Percentiles rank a stretch among this genome's conserved stretches.
Conservation (phyloP, 139 green algal species). For the Choricystis sp. region DNA sequence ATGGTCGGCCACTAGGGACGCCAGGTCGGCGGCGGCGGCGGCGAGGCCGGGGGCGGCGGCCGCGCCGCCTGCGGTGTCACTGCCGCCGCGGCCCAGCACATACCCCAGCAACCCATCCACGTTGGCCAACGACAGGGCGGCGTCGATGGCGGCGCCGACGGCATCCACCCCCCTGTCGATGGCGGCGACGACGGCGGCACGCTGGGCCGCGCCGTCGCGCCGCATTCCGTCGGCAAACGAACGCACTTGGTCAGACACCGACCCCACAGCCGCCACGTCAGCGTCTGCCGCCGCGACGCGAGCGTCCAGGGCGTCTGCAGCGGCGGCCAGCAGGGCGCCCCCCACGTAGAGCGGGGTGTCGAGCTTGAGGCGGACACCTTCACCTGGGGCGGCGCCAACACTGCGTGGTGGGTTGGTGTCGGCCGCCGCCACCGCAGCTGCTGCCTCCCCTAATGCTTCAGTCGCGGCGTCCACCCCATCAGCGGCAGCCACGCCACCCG, state of each 20-base stretch:
- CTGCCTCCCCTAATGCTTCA: neutral
- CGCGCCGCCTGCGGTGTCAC: neutral
- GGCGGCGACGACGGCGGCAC: conserved; percentile 1
- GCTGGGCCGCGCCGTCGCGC: conserved; percentile 48
- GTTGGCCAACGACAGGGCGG: conserved; percentile 52
- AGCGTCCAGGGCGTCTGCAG: conserved; percentile 28
- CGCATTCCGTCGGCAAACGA: conserved; percentile 60
- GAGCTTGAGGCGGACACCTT: conserved; percentile 84
- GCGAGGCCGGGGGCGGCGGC: neutral
- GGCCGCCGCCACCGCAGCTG: neutral
- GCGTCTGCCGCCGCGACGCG: conserved; percentile 19
- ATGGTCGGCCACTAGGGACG: conserved; percentile 41
- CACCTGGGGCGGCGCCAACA: conserved; percentile 24
- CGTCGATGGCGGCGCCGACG: conserved; percentile 31
- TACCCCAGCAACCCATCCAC: conserved; percentile 36
- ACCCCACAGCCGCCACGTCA: conserved; percentile 30
- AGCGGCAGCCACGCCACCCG: conserved; percentile 12
- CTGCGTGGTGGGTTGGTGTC: too few species aligned
- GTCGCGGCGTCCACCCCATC: neutral
- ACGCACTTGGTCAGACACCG: conserved; percentile 47
- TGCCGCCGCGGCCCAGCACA: conserved; percentile 21
- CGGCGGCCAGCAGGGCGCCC: conserved; percentile 59
- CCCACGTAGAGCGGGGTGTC: conserved; percentile 77
- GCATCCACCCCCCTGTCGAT: neutral
- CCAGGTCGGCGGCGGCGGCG: conserved; percentile 13